These are phyloP conservation scores for Themeda triandra DNA, from an alignment of 176 grass and related monocot species.

Conservation along the genomic window DNA sequence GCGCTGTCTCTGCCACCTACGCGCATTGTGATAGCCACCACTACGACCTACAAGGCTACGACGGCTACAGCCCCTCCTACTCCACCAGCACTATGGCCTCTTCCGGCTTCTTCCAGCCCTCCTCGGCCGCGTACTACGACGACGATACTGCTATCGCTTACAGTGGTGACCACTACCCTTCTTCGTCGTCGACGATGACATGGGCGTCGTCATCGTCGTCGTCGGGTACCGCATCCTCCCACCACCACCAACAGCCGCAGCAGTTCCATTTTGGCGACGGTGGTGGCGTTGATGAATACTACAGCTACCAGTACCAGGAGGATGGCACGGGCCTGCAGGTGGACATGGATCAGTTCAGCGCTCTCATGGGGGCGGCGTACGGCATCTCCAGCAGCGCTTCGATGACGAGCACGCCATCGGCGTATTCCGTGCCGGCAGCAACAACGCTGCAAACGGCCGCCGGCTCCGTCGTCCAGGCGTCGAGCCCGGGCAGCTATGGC, in stretches of 20 bases:
- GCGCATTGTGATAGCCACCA: neutral
- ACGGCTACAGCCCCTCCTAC: neutral
- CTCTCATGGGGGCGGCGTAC: neutral
- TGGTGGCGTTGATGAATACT: neutral
- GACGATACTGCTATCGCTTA: neutral
- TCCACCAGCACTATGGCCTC: neutral
- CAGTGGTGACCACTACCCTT: too few relatives aligned
- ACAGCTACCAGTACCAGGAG: neutral
- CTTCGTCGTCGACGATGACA: neutral
- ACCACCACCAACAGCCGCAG: neutral
- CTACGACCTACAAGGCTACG: neutral
- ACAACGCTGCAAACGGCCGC: too few relatives aligned
- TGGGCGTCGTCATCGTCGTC: neutral
- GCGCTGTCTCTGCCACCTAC: neutral
- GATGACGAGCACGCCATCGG: constrained; percentile 17
- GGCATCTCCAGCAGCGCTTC: neutral
- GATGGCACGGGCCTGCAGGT: neutral
- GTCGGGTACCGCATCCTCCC: neutral
- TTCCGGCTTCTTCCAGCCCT: neutral
- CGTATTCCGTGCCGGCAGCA: neutral
- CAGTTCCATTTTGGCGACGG: neutral
- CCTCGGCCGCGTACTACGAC: neutral
- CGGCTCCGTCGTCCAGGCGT: neutral
- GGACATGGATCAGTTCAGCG: constrained; percentile 8
- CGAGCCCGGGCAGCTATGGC: neutral